Evolutionary conservation across 345 rosid species (phyloP), one percentile per base, ranked within the genome.

Genomic region (Psidium friedrichsthalianum): DNA sequence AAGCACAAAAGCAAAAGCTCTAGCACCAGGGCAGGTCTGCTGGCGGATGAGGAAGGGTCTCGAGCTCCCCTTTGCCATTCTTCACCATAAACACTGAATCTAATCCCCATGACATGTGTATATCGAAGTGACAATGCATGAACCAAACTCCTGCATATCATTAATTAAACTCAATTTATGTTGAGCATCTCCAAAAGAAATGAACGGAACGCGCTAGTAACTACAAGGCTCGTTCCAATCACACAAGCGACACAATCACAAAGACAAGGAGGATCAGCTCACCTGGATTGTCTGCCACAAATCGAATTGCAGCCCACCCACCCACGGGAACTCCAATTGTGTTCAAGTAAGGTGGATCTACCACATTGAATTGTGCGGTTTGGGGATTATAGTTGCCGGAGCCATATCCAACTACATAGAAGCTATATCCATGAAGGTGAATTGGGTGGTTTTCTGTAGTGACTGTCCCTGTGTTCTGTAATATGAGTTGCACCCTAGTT

Each of bases 261-360:
- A 32, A 8, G 78, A 32, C 44, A 32, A 22, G 47, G 3, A 69
- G 78, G 42, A 69, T 20, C 51, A 2, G 25, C 82, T 29, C 91
- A 95, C 97, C 98, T 78, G 98, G 98, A 89, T 94, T 96, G 89
- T 95, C 93, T 42, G 97, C 97, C 9, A 87, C 90, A 57, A 94
- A 93, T n/a, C 97, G 90, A 82, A 96, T 90, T 8, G 93, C 99
- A 32, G 99, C 98, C 98, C 99, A 96, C 86, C 98, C 98, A 6
- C 98, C 98, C 24, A 92, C 95, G 1, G 98, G 98, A 58, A 96
- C 98, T 86, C 97, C 99, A 44, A 96, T 93, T 52, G 95, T 94
- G 93, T 94, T 96, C 95, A 94, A 90, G 82, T 91, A 93, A 59
- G 98, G 97, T 10, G 99, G 98, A 91, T 96, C 98, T 22, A 91